These are phyloP conservation scores for Solanum chmielewskii DNA, from an alignment of 257 asterid genomes.

Conservation along the genomic window DNA sequence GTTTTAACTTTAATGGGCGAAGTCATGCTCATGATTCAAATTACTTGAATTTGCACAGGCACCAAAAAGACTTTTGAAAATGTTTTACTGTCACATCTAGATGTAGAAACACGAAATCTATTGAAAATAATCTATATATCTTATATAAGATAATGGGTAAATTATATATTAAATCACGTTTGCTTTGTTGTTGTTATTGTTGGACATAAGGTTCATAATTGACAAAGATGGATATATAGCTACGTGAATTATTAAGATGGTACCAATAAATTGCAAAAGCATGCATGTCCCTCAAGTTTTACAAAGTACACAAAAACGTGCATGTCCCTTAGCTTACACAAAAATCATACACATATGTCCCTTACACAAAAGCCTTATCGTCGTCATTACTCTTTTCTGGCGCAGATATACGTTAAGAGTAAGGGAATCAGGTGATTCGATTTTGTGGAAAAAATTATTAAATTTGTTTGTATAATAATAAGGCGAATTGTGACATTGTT, in stretches of 20 bases:
- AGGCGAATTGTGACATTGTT: no score
- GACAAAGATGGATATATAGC: background rate
- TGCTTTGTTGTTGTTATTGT: background rate
- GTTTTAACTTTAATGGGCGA: background rate
- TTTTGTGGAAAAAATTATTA: no score
- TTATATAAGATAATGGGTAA: background rate
- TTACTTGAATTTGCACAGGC: background rate
- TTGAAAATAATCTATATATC: fast-evolving
- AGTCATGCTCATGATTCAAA: background rate
- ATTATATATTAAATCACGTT: background rate
- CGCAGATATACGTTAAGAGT: no score
- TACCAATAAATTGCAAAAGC: background rate
- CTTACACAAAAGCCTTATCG: background rate
- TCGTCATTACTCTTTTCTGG: background rate
- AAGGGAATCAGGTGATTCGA: no score
- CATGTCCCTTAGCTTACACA: background rate
- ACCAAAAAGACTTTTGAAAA: background rate
- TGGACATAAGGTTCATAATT: background rate
- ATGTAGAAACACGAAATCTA: no score
- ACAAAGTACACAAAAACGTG: background rate
- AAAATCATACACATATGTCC: background rate
- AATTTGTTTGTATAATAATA: no score
- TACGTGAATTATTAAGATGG: background rate
- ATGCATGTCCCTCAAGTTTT: background rate
- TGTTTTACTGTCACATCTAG: no score